Percentiles rank a stretch among this genome's conserved stretches.
These are phyloP conservation scores for Paramecium sonneborni DNA, from an alignment of 73 alveolate genomes.

Conservation along the genomic window DNA sequence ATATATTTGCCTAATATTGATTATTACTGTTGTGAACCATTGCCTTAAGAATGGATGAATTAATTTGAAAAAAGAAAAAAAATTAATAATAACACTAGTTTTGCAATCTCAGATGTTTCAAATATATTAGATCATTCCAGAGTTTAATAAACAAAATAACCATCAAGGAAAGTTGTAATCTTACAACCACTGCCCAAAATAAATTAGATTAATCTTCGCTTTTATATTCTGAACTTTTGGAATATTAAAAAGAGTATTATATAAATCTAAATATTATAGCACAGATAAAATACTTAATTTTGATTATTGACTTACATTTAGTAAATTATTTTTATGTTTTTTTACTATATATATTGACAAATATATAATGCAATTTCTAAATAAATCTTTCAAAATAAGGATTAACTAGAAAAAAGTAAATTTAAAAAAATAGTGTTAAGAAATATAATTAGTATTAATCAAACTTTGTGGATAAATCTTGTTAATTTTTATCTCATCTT, in stretches of 20 bases:
- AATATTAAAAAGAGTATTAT: conserved; percentile 19
- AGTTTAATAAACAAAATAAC: not conserved
- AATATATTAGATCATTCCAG: not conserved
- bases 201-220: conserved; percentile 16
- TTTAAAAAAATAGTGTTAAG: too few species aligned
- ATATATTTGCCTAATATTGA: conserved; percentile 1
- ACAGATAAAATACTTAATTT: conserved; percentile 22
- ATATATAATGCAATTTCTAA: too few species aligned
- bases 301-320: not conserved
- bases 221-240: not conserved
- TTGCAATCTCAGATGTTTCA: conserved; percentile 21
- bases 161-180: not conserved
- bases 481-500: too few species aligned
- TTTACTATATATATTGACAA: too few species aligned
- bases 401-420: too few species aligned
- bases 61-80: not conserved
- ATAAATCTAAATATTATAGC: not conserved
- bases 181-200: not conserved
- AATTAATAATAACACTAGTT: not conserved
- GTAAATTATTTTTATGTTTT: not conserved
- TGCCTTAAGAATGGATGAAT: conserved; percentile 64
- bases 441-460: too few species aligned
- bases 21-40: conserved; percentile 66
- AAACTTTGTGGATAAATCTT: too few species aligned
- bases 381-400: too few species aligned